phyloP scores from a whole-genome alignment of 1,284 basidiomycete species.

The Ganoderma sinense region DNA sequence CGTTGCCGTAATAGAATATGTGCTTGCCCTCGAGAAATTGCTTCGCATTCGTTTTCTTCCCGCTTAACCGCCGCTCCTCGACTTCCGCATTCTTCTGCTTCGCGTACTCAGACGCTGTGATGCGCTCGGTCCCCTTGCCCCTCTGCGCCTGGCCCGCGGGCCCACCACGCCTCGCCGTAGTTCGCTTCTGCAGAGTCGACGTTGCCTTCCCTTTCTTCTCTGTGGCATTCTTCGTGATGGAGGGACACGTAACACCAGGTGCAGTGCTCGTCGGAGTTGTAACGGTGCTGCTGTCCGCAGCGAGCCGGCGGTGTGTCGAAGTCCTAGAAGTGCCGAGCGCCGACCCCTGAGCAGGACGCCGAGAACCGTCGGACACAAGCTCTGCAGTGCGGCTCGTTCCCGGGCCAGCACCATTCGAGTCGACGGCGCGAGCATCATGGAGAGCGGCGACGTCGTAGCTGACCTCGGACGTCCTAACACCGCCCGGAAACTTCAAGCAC shows the following conservation, averaged over 20 bases:
- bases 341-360: not conserved
- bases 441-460: not conserved
- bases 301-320: constrained; percentile 4
- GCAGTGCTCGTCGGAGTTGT: constrained; percentile 38
- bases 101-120: constrained; percentile 50
- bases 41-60: constrained; percentile 29
- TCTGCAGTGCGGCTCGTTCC: not conserved
- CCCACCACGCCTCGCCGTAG: not conserved
- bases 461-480: not conserved
- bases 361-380: too few species aligned
- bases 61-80: constrained; percentile 21
- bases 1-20: constrained; percentile 67
- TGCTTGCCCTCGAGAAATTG: constrained; percentile 52
- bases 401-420: not conserved
- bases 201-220: not conserved
- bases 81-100: constrained; percentile 42
- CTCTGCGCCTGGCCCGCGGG: constrained; percentile 10
- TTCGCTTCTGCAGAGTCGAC: constrained; percentile 22
- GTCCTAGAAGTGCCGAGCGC: not conserved
- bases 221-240: not conserved
- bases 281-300: constrained; percentile 28
- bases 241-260: not conserved
- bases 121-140: constrained; percentile 32
- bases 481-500: not conserved
- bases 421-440: not conserved